Conservation (phyloP, 257 asterid genomes). For the Craterostigma plantagineum region DNA sequence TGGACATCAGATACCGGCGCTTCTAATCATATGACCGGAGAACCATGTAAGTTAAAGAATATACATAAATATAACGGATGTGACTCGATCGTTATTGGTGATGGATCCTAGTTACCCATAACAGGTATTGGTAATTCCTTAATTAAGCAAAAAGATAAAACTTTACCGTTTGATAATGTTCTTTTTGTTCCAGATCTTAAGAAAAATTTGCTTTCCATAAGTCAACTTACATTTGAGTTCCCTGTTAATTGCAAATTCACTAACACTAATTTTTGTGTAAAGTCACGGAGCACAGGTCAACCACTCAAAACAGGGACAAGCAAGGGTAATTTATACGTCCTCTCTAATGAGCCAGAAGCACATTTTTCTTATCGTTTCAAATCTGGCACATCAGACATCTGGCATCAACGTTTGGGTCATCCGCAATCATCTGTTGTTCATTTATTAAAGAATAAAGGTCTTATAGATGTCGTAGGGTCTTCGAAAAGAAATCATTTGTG, state of each 20-base stretch:
- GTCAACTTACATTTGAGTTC: neutral
- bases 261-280: conserved; percentile 5
- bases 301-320: neutral
- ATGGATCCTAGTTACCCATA: conserved; percentile 4
- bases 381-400: neutral
- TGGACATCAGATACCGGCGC: conserved; percentile 7
- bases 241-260: conserved; percentile 3
- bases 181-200: neutral
- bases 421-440: conserved; percentile 4
- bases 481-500: neutral
- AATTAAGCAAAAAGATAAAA: neutral
- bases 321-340: conserved; percentile 1
- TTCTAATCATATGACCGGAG: conserved; percentile 6
- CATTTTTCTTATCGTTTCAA: conserved; percentile 2
- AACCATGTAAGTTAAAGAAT: conserved; percentile 6
- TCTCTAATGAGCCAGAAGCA: neutral
- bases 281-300: conserved; percentile 4
- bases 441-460: conserved; percentile 5
- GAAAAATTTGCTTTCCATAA: neutral
- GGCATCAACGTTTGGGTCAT: conserved; percentile 11
- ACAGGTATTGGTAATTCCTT: neutral
- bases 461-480: conserved; percentile 6
- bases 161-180: neutral
- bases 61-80: neutral
- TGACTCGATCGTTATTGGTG: conserved; percentile 4